Percentiles rank a stretch among this genome's conserved stretches.
Conservation (phyloP, 2,329 filamentous ascomycete species). For the Rhynchosporium secalis region DNA sequence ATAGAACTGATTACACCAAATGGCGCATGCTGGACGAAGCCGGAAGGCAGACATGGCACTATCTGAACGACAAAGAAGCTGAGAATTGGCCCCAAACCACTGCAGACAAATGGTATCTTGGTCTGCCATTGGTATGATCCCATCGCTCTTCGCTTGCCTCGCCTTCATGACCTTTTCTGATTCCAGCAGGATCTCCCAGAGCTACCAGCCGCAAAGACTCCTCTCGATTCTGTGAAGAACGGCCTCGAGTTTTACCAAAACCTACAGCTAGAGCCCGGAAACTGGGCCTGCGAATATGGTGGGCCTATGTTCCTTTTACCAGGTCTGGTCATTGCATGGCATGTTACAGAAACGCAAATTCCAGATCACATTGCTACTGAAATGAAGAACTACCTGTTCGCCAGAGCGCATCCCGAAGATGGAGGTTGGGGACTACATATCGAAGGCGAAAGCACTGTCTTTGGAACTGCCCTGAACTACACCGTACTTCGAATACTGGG, state of each 20-base stretch:
- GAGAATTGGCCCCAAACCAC: constrained; percentile 80
- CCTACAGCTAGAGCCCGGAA: constrained; percentile 82
- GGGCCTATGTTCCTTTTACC: constrained; percentile 95
- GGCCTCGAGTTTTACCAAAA: constrained; percentile 86
- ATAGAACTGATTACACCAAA: constrained; percentile 73
- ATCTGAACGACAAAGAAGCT: constrained; percentile 71
- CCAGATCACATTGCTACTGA: constrained; percentile 77
- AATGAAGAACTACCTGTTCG: constrained; percentile 89
- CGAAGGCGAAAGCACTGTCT: constrained; percentile 87
- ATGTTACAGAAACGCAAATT: constrained; percentile 85
- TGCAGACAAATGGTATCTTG: constrained; percentile 88
- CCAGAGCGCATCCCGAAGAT: constrained; percentile 79
- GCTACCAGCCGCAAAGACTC: constrained; percentile 68
- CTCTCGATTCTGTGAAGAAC: constrained; percentile 78
- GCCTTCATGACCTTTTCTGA: constrained; percentile 22
- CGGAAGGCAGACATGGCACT: constrained; percentile 92
- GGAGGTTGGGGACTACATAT: constrained; percentile 98
- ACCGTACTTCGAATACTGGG: constrained; percentile 77
- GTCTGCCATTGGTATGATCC: constrained; percentile 68
- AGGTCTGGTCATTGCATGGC: constrained; percentile 81
- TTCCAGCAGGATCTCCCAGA: constrained; percentile 66
- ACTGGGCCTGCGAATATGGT: constrained; percentile 98
- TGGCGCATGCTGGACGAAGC: constrained; percentile 85
- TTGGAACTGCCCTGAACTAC: constrained; percentile 90
- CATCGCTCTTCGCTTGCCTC: constrained; percentile 6